Conservation (phyloP, 2,329 filamentous ascomycete genomes). For the Epichloe uncinata region DNA sequence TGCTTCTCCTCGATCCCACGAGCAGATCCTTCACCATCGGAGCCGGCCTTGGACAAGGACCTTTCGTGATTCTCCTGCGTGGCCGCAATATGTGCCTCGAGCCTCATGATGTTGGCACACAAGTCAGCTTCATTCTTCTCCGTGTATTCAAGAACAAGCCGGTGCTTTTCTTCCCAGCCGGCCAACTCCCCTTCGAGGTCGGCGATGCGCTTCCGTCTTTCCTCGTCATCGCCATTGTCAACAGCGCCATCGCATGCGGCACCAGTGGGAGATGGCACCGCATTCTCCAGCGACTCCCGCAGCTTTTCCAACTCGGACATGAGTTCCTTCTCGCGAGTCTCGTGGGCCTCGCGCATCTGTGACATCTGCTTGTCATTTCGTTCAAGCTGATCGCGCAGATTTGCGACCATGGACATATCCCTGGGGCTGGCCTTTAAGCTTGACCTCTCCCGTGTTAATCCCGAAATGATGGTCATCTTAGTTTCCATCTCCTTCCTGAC, state of each 20-base stretch:
- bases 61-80: constrained; percentile 38
- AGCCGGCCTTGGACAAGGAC: constrained; percentile 26
- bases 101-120: constrained; percentile 54
- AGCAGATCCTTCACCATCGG: constrained; percentile 26
- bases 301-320: constrained; percentile 57
- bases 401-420: constrained; percentile 82
- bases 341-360: constrained; percentile 58
- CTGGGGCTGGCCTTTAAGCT: constrained; percentile 75
- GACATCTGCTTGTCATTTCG: constrained; percentile 73
- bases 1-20: constrained; percentile 41
- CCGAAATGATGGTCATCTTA: constrained; percentile 92
- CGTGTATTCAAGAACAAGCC: constrained; percentile 55
- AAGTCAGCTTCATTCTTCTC: constrained; percentile 61
- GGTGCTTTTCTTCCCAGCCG: constrained; percentile 65
- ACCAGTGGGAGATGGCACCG: constrained; percentile 6
- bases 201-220: constrained; percentile 36
- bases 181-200: constrained; percentile 59
- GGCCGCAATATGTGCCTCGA: constrained; percentile 48
- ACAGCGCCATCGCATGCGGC: constrained; percentile 16
- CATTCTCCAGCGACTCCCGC: constrained; percentile 36
- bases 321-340: constrained; percentile 62
- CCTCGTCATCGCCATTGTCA: constrained; percentile 16
- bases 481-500: constrained; percentile 93
- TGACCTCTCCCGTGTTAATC: constrained; percentile 81
- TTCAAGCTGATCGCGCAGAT: constrained; percentile 76